Conservation (phyloP, 805 yeast genomes). For the Candida ipomoeae region DNA sequence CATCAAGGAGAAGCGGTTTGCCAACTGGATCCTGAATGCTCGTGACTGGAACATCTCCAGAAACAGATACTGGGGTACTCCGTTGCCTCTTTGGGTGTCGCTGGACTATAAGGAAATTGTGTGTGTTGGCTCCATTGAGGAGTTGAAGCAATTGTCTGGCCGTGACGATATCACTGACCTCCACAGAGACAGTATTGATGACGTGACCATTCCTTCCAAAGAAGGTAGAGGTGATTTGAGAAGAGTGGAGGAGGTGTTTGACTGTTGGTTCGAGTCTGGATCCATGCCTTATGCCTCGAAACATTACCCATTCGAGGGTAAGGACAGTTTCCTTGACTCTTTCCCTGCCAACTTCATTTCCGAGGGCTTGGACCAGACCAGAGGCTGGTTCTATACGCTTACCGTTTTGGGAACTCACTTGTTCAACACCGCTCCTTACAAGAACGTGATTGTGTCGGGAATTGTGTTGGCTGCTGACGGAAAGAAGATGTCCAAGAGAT, state of each 20-base stretch:
- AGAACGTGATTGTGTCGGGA: conserved; percentile 94
- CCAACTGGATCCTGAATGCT: conserved; percentile 98
- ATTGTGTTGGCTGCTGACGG: conserved; percentile 97
- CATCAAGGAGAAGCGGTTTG: conserved; percentile 91
- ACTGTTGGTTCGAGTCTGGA: conserved; percentile 99
- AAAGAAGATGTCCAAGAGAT: conserved; percentile 97
- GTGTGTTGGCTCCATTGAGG: conserved; percentile 87
- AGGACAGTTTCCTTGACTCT: conserved; percentile 61
- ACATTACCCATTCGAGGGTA: conserved; percentile 92
- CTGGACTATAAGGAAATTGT: conserved; percentile 91
- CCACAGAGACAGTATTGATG: conserved; percentile 91
- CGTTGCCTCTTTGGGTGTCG: conserved; percentile 95
- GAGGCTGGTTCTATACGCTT: conserved; percentile 99
- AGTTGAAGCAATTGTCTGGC: conserved; percentile 82
- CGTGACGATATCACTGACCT: conserved; percentile 76
- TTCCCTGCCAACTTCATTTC: conserved; percentile 98
- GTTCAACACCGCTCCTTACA: conserved; percentile 87
- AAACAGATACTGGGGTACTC: conserved; percentile 99
- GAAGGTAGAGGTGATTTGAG: conserved; percentile 81
- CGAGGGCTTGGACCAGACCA: conserved; percentile 98
- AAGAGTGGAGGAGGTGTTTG: conserved; percentile 96
- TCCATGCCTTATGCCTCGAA: conserved; percentile 97
- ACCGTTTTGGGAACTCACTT: conserved; percentile 93
- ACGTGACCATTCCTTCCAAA: conserved; percentile 88
- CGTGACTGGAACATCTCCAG: conserved; percentile 99